Base-by-base conservation (phyloP, 169 alveolate genomes). In the Eimeria tenella region DNA sequence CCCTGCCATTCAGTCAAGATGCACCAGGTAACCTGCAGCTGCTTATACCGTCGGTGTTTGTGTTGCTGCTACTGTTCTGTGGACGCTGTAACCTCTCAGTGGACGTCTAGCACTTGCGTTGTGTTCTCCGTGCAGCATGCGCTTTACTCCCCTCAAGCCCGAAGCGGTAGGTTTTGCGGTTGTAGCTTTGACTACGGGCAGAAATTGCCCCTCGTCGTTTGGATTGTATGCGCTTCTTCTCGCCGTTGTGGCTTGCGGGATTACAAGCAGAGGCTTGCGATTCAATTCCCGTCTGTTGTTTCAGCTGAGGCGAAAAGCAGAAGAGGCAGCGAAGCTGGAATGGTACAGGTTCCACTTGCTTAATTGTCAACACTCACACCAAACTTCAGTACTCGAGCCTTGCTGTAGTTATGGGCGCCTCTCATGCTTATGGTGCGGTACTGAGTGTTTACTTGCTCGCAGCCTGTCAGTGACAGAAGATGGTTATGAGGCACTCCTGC, bases 1-100 rank as follows among this genome's bases (percentile, higher is more conserved):
- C 88, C 99, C 99, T 5, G 99, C 99, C 25, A 96, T 99, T 23
- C 99, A 99, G 96, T 98, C 99, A 15, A 97, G 99, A 93, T 99
- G 99, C 96, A 99, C 99, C 70, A 96, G 93, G 95, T 93, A 70
- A 65, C 23, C 19, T 25, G 71, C 10, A 7, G 25, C 42, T 25
- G 73, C 31, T 23, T 25, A 11, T 15, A 62, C 49, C 81, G 3
- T 25, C 23, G 25, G 63, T 55, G 49, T 49, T 77, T n/a, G 31
- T 52, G 71, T 52, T 0, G 31, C 70, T 52, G 87, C 25, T 9
- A 21, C 50, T 31, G 77, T 15, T 60, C 25, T 8, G 55, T 11
- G 11, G 77, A 17, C 13, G 4, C 62, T 31, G 5, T 82, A 56
- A 55, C 21, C 98, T 93, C 96, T 97, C 53, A 99, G 99, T 19